Evolutionary conservation across 2,329 filamentous ascomycete genomes (phyloP).

Genomic region (Fusarium sp.): DNA sequence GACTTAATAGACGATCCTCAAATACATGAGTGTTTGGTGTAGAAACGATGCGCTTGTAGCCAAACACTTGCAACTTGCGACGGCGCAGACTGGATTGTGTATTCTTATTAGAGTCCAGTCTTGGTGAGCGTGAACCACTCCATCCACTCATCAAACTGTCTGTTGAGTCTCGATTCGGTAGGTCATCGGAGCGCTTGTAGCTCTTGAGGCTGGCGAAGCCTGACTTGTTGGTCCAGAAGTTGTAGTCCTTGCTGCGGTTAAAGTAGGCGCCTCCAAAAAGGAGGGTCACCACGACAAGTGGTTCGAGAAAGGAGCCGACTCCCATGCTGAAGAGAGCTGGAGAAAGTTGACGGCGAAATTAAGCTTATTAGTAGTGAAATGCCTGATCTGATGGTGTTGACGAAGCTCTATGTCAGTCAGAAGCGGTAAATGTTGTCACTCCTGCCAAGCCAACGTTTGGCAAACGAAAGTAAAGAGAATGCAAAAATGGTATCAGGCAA

Average conservation of each 20-base stretch:
- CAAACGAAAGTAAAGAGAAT: neutral
- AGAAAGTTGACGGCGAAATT: neutral
- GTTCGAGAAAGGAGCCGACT: conserved; percentile 56
- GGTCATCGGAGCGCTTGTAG: conserved; percentile 50
- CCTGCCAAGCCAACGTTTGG: neutral
- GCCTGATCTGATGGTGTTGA: neutral
- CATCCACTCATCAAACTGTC: conserved; percentile 45
- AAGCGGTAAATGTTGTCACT: neutral
- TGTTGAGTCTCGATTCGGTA: conserved; percentile 41
- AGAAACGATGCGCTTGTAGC: conserved; percentile 48
- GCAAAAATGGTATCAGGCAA: conserved; percentile 1
- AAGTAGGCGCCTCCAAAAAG: conserved; percentile 59
- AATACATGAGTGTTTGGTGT: conserved; percentile 51
- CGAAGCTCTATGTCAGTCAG: neutral
- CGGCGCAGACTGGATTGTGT: conserved; percentile 48
- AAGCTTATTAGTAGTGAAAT: neutral
- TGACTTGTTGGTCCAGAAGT: conserved; percentile 42
- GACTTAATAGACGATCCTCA: conserved; percentile 51
- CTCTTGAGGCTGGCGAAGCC: conserved; percentile 35
- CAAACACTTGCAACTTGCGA: conserved; percentile 51
- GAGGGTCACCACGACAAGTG: conserved; percentile 56
- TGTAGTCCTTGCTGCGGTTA: conserved; percentile 57
- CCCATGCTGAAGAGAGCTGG: conserved; percentile 48
- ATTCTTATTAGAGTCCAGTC: conserved; percentile 38
- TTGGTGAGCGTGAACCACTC: conserved; percentile 45